Evolutionary conservation across 2,329 filamentous ascomycete genomes (phyloP).

Genomic region (Cladosporium cucumerinum): DNA sequence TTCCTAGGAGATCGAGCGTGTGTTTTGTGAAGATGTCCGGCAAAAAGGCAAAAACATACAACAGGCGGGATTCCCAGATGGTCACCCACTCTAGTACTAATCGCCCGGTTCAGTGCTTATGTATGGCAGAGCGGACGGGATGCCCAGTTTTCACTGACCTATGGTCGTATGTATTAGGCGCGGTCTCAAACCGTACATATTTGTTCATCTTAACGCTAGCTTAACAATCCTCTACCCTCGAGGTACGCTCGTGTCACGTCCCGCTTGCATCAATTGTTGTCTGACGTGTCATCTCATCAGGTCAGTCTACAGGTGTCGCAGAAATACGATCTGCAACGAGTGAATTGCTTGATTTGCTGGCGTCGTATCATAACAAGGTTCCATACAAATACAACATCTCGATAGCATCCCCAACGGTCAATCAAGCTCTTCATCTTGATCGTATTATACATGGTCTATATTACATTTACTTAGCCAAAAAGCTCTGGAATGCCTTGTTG

Average conservation of each 20-base stretch:
- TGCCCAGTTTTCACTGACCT: not conserved
- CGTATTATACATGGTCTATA: not conserved
- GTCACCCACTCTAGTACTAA: not conserved
- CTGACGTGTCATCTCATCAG: too few relatives aligned
- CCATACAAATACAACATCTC: not conserved
- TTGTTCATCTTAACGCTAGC: too few relatives aligned
- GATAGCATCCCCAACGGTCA: not conserved
- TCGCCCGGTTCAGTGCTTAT: not conserved
- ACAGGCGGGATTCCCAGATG: not conserved
- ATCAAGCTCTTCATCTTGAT: not conserved
- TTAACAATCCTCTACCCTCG: too few relatives aligned
- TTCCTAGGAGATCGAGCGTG: too few relatives aligned
- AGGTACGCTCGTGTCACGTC: too few relatives aligned
- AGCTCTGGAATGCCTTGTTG: slow-evolving; percentile 90
- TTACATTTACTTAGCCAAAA: slow-evolving; percentile 68
- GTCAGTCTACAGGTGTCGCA: too few relatives aligned
- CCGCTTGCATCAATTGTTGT: too few relatives aligned
- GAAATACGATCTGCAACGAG: too few relatives aligned
- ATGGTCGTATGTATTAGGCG: not conserved
- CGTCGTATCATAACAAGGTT: too few relatives aligned
- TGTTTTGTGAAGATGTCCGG: too few relatives aligned
- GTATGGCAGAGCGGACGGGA: not conserved
- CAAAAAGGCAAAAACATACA: not conserved
- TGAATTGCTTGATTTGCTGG: too few relatives aligned
- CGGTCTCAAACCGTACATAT: too few relatives aligned